These are phyloP conservation scores for Rhizomucor pusillus DNA, from an alignment of 371 early-diverging fungal genomes.

Conservation along the genomic window DNA sequence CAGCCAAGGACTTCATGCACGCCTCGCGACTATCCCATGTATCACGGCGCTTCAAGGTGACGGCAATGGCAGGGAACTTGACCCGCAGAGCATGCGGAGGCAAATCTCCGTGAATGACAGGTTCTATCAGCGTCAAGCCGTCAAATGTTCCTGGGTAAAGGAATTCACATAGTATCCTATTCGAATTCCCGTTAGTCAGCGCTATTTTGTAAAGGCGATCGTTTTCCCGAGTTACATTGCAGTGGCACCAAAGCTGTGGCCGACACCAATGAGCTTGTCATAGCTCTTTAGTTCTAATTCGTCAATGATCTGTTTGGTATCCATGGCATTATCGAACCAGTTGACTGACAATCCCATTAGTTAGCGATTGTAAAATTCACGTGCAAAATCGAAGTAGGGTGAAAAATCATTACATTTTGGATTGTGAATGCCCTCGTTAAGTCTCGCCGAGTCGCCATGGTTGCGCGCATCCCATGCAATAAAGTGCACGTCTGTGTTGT, in stretches of 20 bases:
- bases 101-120: constrained; percentile 20
- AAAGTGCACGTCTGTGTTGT: constrained; percentile 24
- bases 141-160: constrained; percentile 35
- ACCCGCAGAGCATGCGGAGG: constrained; percentile 10
- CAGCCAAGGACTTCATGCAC: constrained; percentile 10
- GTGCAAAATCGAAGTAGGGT: background rate
- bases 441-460: constrained; percentile 45
- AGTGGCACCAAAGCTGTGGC: constrained; percentile 46
- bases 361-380: background rate
- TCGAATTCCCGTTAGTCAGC: background rate
- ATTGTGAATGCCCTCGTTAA: constrained; percentile 25
- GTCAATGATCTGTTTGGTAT: constrained; percentile 35
- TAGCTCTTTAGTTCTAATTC: constrained; percentile 23
- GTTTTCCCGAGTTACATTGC: constrained; percentile 26
- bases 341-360: constrained; percentile 14
- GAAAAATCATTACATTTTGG: constrained; percentile 23
- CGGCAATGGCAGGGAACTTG: constrained; percentile 10
- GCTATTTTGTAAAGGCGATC: no score
- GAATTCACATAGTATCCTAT: constrained; percentile 32
- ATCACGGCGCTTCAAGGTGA: constrained; percentile 16
- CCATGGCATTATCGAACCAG: constrained; percentile 44
- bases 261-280: constrained; percentile 32
- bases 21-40: constrained; percentile 11
- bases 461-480: constrained; percentile 42
- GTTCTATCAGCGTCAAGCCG: constrained; percentile 31